Evolutionary conservation across 345 rosid genomes (phyloP).

Genomic region (Citrus reticulata): DNA sequence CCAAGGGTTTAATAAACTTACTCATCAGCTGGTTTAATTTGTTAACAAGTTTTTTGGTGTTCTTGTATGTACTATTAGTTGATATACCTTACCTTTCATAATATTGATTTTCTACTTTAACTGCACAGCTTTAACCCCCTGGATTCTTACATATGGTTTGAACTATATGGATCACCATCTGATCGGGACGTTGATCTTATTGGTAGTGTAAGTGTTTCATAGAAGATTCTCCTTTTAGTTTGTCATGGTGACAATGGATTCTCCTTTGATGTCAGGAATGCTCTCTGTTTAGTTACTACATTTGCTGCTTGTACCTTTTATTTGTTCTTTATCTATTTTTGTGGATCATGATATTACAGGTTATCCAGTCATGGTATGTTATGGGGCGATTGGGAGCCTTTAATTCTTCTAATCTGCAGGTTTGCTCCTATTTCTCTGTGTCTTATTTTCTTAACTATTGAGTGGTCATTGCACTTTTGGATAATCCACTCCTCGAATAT

Average conservation of each 20-base stretch:
- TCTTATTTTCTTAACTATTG: neutral
- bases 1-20: neutral
- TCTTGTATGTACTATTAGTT: neutral
- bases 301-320: neutral
- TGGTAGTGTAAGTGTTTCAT: conserved; percentile 57
- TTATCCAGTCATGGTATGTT: conserved; percentile 89
- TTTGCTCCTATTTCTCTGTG: conserved; percentile 24
- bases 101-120: conserved; percentile 5
- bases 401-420: conserved; percentile 93
- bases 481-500: neutral
- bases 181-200: conserved; percentile 80
- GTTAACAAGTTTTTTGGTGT: neutral
- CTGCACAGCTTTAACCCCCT: conserved; percentile 76
- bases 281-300: neutral
- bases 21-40: neutral
- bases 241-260: neutral
- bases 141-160: conserved; percentile 86
- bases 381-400: conserved; percentile 96
- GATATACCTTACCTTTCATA: neutral
- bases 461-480: neutral
- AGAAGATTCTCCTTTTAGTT: conserved; percentile 6
- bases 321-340: neutral
- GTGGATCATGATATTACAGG: conserved; percentile 38
- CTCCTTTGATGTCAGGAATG: neutral
- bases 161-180: conserved; percentile 77